These are phyloP conservation scores for Voacanga thouarsii DNA, from an alignment of 257 asterid genomes.

Conservation along the genomic window DNA sequence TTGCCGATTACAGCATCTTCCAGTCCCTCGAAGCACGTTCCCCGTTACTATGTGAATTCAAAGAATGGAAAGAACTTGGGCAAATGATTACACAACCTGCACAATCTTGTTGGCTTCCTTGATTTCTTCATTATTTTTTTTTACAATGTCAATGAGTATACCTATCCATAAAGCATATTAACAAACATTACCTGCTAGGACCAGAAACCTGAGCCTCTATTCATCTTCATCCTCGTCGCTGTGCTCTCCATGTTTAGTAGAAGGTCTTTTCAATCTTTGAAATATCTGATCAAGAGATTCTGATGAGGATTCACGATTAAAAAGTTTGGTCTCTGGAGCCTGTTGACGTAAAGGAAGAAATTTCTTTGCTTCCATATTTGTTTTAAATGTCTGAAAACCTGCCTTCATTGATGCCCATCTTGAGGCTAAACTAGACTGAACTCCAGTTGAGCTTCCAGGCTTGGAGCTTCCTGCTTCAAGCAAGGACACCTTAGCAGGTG, in stretches of 20 bases:
- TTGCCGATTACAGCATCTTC: neutral
- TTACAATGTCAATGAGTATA: conserved; percentile 23
- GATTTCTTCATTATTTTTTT: conserved; percentile 25
- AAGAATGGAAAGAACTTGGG: conserved; percentile 8
- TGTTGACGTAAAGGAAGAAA: conserved; percentile 73
- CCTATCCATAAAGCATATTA: conserved; percentile 5
- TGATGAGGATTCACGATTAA: conserved; percentile 52
- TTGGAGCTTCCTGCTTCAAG: conserved; percentile 44
- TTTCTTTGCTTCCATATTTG: conserved; percentile 72
- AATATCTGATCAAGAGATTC: conserved; percentile 89
- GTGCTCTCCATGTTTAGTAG: conserved; percentile 23
- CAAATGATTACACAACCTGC: conserved; percentile 25
- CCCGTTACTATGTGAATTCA: neutral
- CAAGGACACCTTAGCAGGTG: conserved; percentile 81
- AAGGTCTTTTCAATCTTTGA: conserved; percentile 73
- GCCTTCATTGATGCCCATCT: conserved; percentile 96
- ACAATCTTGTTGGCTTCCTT: conserved; percentile 31
- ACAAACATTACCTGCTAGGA: conserved; percentile 30
- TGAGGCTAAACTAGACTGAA: conserved; percentile 66
- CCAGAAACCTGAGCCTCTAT: conserved; percentile 26
- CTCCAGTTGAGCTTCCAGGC: conserved; percentile 32
- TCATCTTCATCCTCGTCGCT: conserved; percentile 46
- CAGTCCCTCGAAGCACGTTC: neutral
- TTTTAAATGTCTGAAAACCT: conserved; percentile 71
- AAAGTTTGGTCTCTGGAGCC: conserved; percentile 42